Evolutionary conservation across 2,329 filamentous ascomycete genomes (phyloP).

Genomic region (Colletotrichum sp.): DNA sequence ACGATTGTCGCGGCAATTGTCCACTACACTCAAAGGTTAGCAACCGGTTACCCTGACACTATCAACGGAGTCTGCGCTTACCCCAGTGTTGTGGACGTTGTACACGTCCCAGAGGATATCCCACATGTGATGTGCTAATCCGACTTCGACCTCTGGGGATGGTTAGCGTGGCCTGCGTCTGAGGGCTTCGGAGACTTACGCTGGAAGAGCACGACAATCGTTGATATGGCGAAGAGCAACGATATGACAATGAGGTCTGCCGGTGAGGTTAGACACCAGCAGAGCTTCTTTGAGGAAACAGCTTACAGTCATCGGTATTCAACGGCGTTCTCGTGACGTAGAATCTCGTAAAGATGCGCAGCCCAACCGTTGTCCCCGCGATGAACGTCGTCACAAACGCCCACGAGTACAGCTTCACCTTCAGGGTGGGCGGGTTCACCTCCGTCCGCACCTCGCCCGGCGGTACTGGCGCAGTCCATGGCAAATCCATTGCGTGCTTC

Average conservation of each 20-base stretch:
- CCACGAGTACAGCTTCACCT: slow-evolving; percentile 23
- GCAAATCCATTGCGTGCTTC: background rate
- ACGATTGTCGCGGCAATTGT: background rate
- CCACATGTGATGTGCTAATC: slow-evolving; percentile 30
- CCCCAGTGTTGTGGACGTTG: background rate
- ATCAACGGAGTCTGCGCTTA: background rate
- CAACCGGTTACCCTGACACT: background rate
- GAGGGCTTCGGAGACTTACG: slow-evolving; percentile 14
- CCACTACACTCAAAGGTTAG: background rate
- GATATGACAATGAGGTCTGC: slow-evolving; percentile 25
- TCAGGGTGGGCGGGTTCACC: slow-evolving; percentile 20
- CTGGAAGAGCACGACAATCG: slow-evolving; percentile 25
- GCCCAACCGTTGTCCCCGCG: slow-evolving; percentile 25
- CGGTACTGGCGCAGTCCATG: slow-evolving; percentile 6
- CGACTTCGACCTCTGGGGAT: slow-evolving; percentile 28
- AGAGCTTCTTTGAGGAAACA: background rate
- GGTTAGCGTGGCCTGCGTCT: background rate
- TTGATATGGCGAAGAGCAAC: slow-evolving; percentile 27
- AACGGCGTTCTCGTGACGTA: slow-evolving; percentile 29
- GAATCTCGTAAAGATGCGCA: slow-evolving; percentile 31
- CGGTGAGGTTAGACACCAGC: background rate
- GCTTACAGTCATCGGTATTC: slow-evolving; percentile 32
- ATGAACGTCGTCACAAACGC: slow-evolving; percentile 27
- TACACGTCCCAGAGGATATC: slow-evolving; percentile 21
- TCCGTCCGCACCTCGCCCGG: slow-evolving; percentile 26